A percentile compares a stretch with the other conserved stretches of the same genome.
Conservation (phyloP, 257 asterid genomes). For the Pogostemon cablin region DNA sequence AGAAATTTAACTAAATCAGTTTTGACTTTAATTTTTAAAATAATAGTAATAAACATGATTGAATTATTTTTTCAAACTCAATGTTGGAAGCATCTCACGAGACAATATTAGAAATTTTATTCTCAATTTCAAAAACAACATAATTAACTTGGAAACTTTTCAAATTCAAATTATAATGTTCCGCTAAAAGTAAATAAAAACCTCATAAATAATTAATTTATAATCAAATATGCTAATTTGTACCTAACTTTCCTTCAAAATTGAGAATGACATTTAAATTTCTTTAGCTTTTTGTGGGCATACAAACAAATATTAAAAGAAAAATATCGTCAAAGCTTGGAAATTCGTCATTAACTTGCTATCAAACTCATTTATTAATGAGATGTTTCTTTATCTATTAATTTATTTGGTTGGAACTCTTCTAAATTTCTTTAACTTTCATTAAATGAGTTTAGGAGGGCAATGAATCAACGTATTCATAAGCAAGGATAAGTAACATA, state of each 20-base stretch:
- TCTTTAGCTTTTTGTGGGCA: background rate
- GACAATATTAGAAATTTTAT: too few relatives aligned
- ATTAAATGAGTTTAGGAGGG: too few relatives aligned
- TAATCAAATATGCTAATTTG: background rate
- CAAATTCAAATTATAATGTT: background rate
- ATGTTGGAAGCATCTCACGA: background rate
- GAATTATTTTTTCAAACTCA: background rate
- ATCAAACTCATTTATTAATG: background rate
- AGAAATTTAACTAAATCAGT: too few relatives aligned
- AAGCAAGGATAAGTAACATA: too few relatives aligned
- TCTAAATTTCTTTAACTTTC: too few relatives aligned
- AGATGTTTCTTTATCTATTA: too few relatives aligned
- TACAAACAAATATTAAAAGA: background rate
- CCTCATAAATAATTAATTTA: background rate
- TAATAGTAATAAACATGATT: too few relatives aligned
- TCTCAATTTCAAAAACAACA: background rate
- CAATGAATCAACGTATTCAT: too few relatives aligned
- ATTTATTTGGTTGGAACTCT: too few relatives aligned
- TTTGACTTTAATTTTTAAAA: too few relatives aligned
- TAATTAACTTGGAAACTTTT: background rate
- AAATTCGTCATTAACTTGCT: background rate
- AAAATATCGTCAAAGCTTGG: background rate
- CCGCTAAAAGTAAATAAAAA: background rate
- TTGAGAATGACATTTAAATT: slow-evolving; percentile 4
- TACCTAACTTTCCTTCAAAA: background rate